Conservation (phyloP, 305 asterid species). For the Fraxinus sp. region DNA sequence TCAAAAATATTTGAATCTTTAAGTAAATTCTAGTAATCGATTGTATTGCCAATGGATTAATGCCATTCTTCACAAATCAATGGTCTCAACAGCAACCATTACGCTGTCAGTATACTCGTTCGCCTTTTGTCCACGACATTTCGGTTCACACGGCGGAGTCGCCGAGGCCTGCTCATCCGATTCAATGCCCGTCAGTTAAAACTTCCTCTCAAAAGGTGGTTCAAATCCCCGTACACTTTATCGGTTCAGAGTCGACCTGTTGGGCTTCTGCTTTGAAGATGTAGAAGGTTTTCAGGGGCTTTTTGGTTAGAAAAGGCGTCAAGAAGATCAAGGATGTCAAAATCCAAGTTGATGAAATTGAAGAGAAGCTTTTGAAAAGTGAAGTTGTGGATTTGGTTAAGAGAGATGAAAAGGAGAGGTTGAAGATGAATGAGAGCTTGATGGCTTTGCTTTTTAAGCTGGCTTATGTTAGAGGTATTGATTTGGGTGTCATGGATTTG, state of each 20-base stretch:
- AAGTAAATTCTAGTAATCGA: not conserved
- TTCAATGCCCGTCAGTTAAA: not conserved
- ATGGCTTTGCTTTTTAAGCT: constrained; percentile 67
- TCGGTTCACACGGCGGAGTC: not conserved
- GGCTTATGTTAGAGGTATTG: constrained; percentile 60
- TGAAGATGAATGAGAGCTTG: constrained; percentile 58
- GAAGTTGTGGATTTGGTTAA: constrained; percentile 41
- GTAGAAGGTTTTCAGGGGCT: constrained; percentile 78
- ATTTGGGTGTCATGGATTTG: constrained; percentile 57
- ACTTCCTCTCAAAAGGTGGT: not conserved
- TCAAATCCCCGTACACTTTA: constrained; percentile 60
- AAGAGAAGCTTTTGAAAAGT: constrained; percentile 33
- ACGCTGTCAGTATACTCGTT: not conserved
- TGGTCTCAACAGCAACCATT: constrained; percentile 4
- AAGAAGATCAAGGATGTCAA: constrained; percentile 46
- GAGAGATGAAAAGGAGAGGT: constrained; percentile 51
- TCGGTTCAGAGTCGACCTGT: constrained; percentile 35
- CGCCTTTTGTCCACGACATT: not conserved
- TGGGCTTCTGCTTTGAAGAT: constrained; percentile 48
- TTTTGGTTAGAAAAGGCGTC: constrained; percentile 57
- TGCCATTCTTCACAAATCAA: constrained; percentile 38
- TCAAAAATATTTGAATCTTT: not conserved
- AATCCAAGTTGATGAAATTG: constrained; percentile 58
- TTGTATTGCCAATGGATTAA: not conserved
- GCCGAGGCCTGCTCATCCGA: not conserved